Evolutionary conservation across 805 yeast species (phyloP), one percentile per base, ranked within the genome.

Genomic region (Kodamaea nitidulidarum): DNA sequence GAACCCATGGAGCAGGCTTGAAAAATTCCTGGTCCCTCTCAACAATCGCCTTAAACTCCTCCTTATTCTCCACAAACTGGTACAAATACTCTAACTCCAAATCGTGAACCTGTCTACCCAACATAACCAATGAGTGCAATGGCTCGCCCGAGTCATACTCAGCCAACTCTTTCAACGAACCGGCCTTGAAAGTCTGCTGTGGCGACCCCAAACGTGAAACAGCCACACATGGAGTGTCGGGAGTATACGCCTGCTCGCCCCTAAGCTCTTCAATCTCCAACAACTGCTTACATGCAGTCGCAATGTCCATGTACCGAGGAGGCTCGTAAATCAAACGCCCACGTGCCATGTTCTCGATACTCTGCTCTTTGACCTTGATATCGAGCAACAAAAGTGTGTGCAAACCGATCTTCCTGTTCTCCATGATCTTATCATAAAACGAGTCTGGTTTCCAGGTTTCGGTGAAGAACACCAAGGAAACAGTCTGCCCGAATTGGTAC

Each of bases 361-460:
- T 87, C 63, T 93, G 98, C 61, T 91, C 98, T 62, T 93, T 93
- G 32, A 91, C 98, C 61, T 91, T 91, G 60, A 91, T 91, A 58
- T 91, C 98, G 35, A 91, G 70, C 43, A 91, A 71, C 27, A 91
- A 76, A 42, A 91, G 70, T 2, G 98, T 93, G 57, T 91, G 98
- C 49, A 93, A 70, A 3, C 98, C 98, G 36, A 91, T 79, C 56
- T 72, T 78, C 53, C 98, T 73, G 62, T 91, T 91, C 63, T 91
- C 98, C 80, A 80, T 65, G 40, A 91, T 68, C 65, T 91, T 90
- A 54, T 81, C 76, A 61, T 91, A 93, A 70, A 95, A 91, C 29
- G 95, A 84, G 60, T 91, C 98, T 1, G 98, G 98, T 61, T 87
- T 84, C 98, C 98, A 91, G 42, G 70, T 67, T 15, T 91, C 98